phyloP scores from a whole-genome alignment of 2,329 filamentous ascomycete genomes.

The Fusarium sp. region DNA sequence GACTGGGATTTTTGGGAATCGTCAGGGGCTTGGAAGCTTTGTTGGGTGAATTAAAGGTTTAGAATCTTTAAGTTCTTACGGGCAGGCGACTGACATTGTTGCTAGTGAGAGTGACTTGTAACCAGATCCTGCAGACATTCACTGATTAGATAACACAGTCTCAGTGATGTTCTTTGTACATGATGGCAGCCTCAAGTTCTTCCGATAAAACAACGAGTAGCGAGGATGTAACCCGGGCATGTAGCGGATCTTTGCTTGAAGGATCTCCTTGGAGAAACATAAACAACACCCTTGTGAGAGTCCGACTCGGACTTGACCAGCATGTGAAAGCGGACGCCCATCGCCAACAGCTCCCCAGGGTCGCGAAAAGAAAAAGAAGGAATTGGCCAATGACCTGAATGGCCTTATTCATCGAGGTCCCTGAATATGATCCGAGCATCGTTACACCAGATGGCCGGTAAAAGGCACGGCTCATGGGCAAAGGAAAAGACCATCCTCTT shows the following conservation, averaged over 20 bases:
- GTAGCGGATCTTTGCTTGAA: background rate
- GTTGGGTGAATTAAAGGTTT: background rate
- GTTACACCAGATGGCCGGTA: slow-evolving; percentile 29
- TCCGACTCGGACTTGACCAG: background rate
- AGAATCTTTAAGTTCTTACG: background rate
- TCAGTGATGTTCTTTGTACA: background rate
- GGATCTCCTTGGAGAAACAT: background rate
- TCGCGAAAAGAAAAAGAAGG: slow-evolving; percentile 1
- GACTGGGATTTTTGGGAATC: background rate
- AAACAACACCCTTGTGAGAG: background rate
- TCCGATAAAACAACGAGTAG: background rate
- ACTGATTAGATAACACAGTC: background rate
- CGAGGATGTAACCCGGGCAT: background rate
- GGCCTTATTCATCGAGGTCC: slow-evolving; percentile 46
- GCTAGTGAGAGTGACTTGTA: background rate
- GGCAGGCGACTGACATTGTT: background rate
- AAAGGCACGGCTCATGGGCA: slow-evolving; percentile 25
- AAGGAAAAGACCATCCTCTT: slow-evolving; percentile 35
- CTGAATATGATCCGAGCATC: slow-evolving; percentile 40
- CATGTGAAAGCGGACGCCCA: slow-evolving; percentile 29
- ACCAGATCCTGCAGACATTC: background rate
- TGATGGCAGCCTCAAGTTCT: background rate
- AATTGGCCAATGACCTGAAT: slow-evolving; percentile 41
- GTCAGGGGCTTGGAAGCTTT: background rate
- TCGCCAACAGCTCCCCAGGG: slow-evolving; percentile 2